Base-by-base conservation (phyloP, 2,329 filamentous ascomycete species). In the Simplicillium sp. region DNA sequence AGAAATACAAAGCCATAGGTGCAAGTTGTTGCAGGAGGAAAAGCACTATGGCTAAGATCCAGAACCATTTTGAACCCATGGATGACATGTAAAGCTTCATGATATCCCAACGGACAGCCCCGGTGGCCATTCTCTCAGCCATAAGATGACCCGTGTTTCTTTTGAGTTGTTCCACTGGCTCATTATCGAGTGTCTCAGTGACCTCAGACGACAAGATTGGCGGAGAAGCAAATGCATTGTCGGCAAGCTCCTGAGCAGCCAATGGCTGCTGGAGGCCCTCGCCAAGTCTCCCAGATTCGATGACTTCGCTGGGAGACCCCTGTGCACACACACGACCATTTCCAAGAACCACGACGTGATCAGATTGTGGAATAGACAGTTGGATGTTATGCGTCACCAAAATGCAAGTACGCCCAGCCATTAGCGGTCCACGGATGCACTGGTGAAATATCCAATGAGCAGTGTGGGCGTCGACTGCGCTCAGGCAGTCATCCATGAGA, bases 31-130 rank as follows among this genome's bases (percentile, higher is more conserved):
- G 89, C 35, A 83, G 66, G 20, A 73, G 72, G 55, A 98, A 97
- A 32, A 88, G 81, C 4, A 81, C 50, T 12, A 80, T 64, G 16
- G 89, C 84, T 29, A 85, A 66, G 37, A 83, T 60, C 92, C 92
- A 98, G 66, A 94, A 98, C 73, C 87, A 89, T 87, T 88, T 95
- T 4, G 82, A 74, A n/a, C 92, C 92, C 92, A 98, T 98, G 48
- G 89, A 77, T 44, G 65, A 66, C 14, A 98, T 74, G 58, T 98
- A 98, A 56, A 94, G 78, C 45, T 80, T 68, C 54, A 98, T 84
- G 39, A 95, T 89, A 17, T 77, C 73, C 72, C 87, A 82, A 59
- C 95, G 90, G 52, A 98, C 87, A 33, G 88, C 82, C 18, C 92
- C 92, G 36, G 76, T 80, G 8, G 87, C 82, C 62, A 94, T 97